A percentile compares a stretch with the other conserved stretches of the same genome.
Evolutionary conservation across 805 yeast genomes (phyloP).

Genomic region (Pichia insulana): DNA sequence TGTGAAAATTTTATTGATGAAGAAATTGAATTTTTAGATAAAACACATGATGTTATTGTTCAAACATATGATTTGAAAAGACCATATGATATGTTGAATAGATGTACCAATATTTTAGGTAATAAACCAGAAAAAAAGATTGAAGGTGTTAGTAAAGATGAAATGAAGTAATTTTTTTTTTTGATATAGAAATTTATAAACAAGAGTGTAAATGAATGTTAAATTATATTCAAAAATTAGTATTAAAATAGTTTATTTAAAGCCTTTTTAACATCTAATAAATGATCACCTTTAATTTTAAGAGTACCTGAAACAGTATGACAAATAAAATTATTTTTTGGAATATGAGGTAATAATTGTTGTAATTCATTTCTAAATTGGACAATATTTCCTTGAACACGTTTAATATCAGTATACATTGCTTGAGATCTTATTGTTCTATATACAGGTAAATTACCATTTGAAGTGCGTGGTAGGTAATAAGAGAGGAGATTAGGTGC

Average conservation of each 20-base stretch:
- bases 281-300: constrained; percentile 42
- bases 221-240: too few relatives aligned
- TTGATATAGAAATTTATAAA: neutral
- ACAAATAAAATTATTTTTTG: constrained; percentile 36
- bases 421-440: constrained; percentile 54
- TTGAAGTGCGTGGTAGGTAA: constrained; percentile 40
- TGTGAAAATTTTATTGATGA: neutral
- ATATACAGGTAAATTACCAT: constrained; percentile 78
- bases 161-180: neutral
- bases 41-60: neutral
- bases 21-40: neutral
- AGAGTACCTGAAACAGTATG: constrained; percentile 44
- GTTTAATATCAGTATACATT: constrained; percentile 64
- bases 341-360: constrained; percentile 37
- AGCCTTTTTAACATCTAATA: constrained; percentile 28
- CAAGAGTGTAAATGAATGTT: neutral
- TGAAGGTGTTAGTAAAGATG: neutral
- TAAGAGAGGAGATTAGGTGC: constrained; percentile 34
- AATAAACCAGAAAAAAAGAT: neutral
- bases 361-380: constrained; percentile 62
- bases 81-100: neutral
- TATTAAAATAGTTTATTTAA: constrained; percentile 25
- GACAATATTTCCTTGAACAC: constrained; percentile 57
- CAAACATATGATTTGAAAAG: neutral
- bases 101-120: neutral